phyloP scores from a whole-genome alignment of 2,329 filamentous ascomycete species.

The Lasiodiplodia citricola region DNA sequence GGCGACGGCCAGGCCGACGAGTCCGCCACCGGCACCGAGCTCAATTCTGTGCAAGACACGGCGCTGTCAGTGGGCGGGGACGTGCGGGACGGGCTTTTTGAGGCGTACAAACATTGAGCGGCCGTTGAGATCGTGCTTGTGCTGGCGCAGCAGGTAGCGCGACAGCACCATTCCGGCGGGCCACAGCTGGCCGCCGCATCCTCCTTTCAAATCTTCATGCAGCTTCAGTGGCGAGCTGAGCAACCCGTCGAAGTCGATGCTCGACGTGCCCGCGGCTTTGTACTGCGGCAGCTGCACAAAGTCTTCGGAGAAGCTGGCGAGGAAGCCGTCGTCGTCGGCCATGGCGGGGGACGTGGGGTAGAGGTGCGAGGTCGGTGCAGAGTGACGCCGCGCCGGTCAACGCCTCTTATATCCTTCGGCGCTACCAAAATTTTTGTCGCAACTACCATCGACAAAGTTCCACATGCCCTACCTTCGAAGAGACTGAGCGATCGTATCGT shows the following conservation, averaged over 20 bases:
- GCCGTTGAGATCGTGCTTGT: constrained; percentile 64
- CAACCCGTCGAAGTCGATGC: constrained; percentile 73
- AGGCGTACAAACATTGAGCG: constrained; percentile 72
- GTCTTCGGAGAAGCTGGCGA: constrained; percentile 57
- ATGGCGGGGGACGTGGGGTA: constrained; percentile 2
- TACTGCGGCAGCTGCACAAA: constrained; percentile 60
- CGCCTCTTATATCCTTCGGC: neutral
- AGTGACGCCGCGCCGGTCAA: neutral
- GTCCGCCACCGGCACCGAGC: constrained; percentile 87
- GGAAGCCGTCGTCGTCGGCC: constrained; percentile 30
- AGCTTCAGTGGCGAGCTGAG: constrained; percentile 73
- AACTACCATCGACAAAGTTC: neutral
- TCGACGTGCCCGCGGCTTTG: constrained; percentile 58
- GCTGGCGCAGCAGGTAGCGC: constrained; percentile 82
- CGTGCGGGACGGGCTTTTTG: neutral
- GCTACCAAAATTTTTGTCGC: neutral
- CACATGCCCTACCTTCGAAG: neutral
- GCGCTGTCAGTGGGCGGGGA: constrained; percentile 29
- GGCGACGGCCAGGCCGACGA: constrained; percentile 73
- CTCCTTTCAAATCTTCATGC: constrained; percentile 83
- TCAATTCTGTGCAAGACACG: constrained; percentile 68
- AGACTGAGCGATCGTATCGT: neutral
- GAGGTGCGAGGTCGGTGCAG: constrained; percentile 6
- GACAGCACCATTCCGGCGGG: constrained; percentile 88
- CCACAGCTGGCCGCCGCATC: constrained; percentile 94